Evolutionary conservation across 352 stramenopile genomes (phyloP).

Genomic region (Halophytophthora polymorphica): DNA sequence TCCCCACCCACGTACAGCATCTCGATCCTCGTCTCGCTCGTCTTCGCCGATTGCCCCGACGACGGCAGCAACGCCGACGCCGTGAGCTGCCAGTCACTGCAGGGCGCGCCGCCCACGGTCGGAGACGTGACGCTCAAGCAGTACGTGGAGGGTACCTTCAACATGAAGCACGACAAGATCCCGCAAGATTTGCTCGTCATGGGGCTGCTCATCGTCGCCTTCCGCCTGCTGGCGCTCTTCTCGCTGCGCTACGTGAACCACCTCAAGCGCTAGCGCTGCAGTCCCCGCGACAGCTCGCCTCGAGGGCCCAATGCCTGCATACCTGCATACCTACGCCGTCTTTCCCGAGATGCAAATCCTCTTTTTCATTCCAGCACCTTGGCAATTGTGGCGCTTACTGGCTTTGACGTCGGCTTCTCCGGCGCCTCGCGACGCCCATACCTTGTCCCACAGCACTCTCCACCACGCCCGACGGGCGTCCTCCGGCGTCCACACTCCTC

Average conservation of each 20-base stretch:
- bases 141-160: constrained; percentile 20
- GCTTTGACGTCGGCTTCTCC: too few species aligned
- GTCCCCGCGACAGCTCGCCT: too few species aligned
- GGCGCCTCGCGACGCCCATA: too few species aligned
- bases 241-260: constrained; percentile 49
- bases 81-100: constrained; percentile 14
- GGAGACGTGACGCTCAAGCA: constrained; percentile 12
- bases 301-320: too few species aligned
- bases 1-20: constrained; percentile 20
- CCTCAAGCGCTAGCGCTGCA: constrained; percentile 35
- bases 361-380: too few species aligned
- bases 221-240: constrained; percentile 35
- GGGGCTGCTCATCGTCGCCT: constrained; percentile 29
- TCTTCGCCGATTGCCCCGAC: constrained; percentile 23
- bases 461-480: too few species aligned
- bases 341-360: too few species aligned
- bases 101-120: constrained; percentile 6
- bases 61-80: constrained; percentile 4
- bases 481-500: too few species aligned
- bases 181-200: constrained; percentile 30
- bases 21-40: constrained; percentile 14
- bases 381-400: too few species aligned
- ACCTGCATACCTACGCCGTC: too few species aligned
- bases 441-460: too few species aligned
- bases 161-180: constrained; percentile 47